A percentile compares a stretch with the other conserved stretches of the same genome.
Evolutionary conservation across 768 basidiomycete species (phyloP).

Genomic region (Tephrocybe sp.): DNA sequence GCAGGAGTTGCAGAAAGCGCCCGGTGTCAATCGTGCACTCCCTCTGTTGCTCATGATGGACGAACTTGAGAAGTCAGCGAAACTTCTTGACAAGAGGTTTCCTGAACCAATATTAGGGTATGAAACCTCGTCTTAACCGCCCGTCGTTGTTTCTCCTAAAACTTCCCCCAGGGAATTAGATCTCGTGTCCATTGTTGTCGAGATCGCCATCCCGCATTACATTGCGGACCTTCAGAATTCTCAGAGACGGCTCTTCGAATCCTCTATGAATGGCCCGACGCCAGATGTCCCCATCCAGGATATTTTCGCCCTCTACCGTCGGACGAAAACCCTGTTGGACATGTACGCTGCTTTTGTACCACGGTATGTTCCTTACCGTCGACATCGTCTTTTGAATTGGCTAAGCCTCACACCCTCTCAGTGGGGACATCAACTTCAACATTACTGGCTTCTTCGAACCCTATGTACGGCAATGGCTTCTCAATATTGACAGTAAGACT

Average conservation of each 20-base stretch:
- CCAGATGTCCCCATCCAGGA: conserved; percentile 90
- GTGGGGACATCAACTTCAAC: conserved; percentile 63
- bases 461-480: conserved; percentile 85
- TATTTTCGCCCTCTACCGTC: conserved; percentile 82
- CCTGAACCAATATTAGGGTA: conserved; percentile 81
- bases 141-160: conserved; percentile 1
- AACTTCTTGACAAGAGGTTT: conserved; percentile 85
- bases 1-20: conserved; percentile 61
- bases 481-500: conserved; percentile 88
- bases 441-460: conserved; percentile 80
- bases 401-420: conserved; percentile 25
- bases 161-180: conserved; percentile 57
- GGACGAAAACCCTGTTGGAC: conserved; percentile 69
- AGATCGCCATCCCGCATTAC: conserved; percentile 63
- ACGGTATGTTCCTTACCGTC: conserved; percentile 51
- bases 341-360: conserved; percentile 84
- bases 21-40: conserved; percentile 79
- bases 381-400: neutral
- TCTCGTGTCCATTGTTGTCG: conserved; percentile 73
- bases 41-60: conserved; percentile 83
- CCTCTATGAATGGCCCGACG: conserved; percentile 83
- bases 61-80: conserved; percentile 85
- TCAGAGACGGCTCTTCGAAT: conserved; percentile 75
- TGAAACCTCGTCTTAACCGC: conserved; percentile 17
- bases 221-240: conserved; percentile 66